These are phyloP conservation scores for Gossypium ekmanianum DNA, from an alignment of 345 rosid species.

Conservation along the genomic window DNA sequence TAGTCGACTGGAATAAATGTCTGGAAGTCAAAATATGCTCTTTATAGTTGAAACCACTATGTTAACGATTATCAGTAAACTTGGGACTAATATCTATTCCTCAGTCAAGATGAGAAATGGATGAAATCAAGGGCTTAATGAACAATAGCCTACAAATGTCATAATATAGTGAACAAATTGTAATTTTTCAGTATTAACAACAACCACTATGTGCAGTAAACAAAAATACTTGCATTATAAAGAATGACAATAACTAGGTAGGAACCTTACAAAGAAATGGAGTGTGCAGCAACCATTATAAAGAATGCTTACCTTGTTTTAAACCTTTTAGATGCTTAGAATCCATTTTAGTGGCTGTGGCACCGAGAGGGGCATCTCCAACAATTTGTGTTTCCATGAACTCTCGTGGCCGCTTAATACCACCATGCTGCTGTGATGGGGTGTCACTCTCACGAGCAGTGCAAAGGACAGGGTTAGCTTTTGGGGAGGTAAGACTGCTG, in stretches of 20 bases:
- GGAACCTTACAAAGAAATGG: neutral
- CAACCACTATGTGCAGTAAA: neutral
- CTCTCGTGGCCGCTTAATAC: neutral
- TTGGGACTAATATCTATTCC: neutral
- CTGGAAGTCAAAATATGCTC: neutral
- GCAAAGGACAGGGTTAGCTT: neutral
- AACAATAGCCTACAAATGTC: neutral
- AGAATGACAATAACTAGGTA: neutral
- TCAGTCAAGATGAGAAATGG: neutral
- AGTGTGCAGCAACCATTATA: neutral
- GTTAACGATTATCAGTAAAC: neutral
- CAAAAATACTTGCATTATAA: neutral
- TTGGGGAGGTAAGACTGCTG: neutral
- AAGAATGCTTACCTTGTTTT: slow-evolving; percentile 9
- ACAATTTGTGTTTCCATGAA: neutral
- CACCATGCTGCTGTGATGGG: neutral
- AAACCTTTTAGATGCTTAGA: neutral
- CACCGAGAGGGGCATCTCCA: too few relatives aligned
- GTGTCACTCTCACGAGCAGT: neutral
- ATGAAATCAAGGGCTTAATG: neutral
- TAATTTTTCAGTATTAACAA: neutral
- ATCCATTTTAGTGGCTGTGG: neutral
- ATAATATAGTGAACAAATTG: neutral
- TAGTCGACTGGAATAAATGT: neutral
- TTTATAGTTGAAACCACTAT: neutral